phyloP scores from a whole-genome alignment of 192 early-diverging fungal species.

The Dissophora ornata region DNA sequence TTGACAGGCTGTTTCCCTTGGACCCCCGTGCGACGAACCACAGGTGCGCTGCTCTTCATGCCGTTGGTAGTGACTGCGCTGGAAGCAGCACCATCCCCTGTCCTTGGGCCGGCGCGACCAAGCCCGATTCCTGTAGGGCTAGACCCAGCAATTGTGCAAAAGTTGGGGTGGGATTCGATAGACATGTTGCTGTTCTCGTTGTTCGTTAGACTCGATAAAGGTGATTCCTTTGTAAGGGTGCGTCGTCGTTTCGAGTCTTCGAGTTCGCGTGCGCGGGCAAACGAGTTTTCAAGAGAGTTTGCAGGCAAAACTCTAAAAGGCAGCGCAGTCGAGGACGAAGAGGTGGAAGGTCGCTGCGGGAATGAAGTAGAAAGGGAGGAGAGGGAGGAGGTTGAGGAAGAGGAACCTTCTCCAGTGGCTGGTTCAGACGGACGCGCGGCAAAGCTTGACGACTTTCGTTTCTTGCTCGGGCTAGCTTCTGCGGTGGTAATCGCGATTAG shows the following conservation, averaged over 20 bases:
- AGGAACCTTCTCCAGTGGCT: constrained; percentile 25
- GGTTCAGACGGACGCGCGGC: constrained; percentile 45
- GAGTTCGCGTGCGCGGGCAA: constrained; percentile 46
- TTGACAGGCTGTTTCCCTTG: constrained; percentile 59
- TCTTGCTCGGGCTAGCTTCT: constrained; percentile 53
- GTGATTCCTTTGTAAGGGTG: neutral
- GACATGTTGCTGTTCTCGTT: constrained; percentile 32
- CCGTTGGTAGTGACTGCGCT: constrained; percentile 4
- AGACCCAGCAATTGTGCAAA: constrained; percentile 20
- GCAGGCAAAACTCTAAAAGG: constrained; percentile 33
- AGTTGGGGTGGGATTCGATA: constrained; percentile 22
- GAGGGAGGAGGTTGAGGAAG: constrained; percentile 9
- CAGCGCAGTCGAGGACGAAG: constrained; percentile 24
- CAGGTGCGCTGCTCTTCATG: constrained; percentile 14
- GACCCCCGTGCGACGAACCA: constrained; percentile 37
- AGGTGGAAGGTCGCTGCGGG: constrained; percentile 1
- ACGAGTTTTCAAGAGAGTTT: constrained; percentile 47
- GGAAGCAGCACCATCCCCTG: neutral
- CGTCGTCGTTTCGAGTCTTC: constrained; percentile 42
- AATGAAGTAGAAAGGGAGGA: neutral
- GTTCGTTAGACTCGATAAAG: neutral
- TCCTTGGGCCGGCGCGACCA: constrained; percentile 32
- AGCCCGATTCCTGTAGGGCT: constrained; percentile 21
- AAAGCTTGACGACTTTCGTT: constrained; percentile 51
- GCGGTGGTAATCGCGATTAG: neutral